phyloP scores from a whole-genome alignment of 495 filamentous ascomycete species.

The Talaromyces thailandensis region DNA sequence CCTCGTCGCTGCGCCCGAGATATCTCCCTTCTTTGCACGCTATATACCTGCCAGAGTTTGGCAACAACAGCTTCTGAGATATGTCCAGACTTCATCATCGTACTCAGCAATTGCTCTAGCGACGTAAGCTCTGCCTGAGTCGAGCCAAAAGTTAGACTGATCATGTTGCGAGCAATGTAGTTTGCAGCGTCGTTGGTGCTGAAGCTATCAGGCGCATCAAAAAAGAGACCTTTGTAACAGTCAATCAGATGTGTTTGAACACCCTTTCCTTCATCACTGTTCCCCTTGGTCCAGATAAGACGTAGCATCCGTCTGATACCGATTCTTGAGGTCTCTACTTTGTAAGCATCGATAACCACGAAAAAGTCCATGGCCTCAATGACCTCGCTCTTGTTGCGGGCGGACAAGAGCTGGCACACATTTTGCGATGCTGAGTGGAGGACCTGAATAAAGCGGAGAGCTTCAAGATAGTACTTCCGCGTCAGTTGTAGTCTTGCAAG shows the following conservation, averaged over 20 bases:
- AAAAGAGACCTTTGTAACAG: constrained; percentile 92
- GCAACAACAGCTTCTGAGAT: constrained; percentile 78
- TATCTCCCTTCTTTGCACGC: constrained; percentile 86
- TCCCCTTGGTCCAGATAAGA: constrained; percentile 98
- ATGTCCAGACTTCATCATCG: constrained; percentile 92
- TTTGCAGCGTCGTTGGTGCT: constrained; percentile 85
- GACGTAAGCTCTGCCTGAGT: constrained; percentile 92
- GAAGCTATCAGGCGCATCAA: constrained; percentile 84
- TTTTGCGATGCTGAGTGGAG: constrained; percentile 69
- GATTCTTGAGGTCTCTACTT: constrained; percentile 77
- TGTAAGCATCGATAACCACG: constrained; percentile 87
- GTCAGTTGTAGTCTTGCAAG: constrained; percentile 81
- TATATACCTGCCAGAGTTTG: constrained; percentile 97
- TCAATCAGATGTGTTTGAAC: constrained; percentile 96
- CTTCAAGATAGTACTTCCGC: constrained; percentile 82
- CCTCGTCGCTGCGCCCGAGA: constrained; percentile 87
- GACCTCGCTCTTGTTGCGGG: constrained; percentile 94
- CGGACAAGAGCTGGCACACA: constrained; percentile 79
- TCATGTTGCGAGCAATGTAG: constrained; percentile 97
- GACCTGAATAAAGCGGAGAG: constrained; percentile 90
- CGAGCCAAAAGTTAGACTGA: constrained; percentile 90
- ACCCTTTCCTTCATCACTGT: constrained; percentile 97
- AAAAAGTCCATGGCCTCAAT: constrained; percentile 99
- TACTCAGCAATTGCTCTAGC: constrained; percentile 85
- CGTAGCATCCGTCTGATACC: constrained; percentile 92